Conservation (phyloP, 495 filamentous ascomycete genomes). For the Hypoxylon lienhwacheense region DNA sequence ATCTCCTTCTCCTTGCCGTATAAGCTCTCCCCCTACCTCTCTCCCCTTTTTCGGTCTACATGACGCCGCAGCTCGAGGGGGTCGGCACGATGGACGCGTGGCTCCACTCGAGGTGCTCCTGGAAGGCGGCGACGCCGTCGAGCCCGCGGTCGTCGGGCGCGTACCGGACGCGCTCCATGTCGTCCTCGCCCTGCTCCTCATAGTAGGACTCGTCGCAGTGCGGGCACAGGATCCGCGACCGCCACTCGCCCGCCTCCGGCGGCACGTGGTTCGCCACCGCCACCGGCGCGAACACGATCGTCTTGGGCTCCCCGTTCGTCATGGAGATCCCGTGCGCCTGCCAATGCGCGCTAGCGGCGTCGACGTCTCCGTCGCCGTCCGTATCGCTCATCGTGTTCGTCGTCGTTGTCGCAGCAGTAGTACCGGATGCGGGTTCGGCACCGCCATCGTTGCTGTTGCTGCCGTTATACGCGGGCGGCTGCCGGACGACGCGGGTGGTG, state of each 20-base stretch:
- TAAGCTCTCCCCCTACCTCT: not conserved
- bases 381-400: too few species aligned
- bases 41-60: conserved; percentile 35
- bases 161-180: conserved; percentile 44
- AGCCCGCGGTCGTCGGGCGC: conserved; percentile 49
- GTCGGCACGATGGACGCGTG: conserved; percentile 43
- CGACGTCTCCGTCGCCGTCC: not conserved
- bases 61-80: conserved; percentile 39
- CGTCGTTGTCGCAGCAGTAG: too few species aligned
- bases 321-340: conserved; percentile 24
- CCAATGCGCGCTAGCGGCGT: conserved; percentile 19
- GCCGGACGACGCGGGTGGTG: conserved; percentile 32
- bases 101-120: conserved; percentile 52
- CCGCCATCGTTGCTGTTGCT: not conserved
- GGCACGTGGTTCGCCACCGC: conserved; percentile 54
- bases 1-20: not conserved
- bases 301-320: conserved; percentile 42
- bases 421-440: too few species aligned
- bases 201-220: conserved; percentile 54
- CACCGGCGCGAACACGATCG: conserved; percentile 50
- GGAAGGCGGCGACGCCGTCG: conserved; percentile 43
- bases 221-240: conserved; percentile 47
- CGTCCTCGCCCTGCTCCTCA: conserved; percentile 49
- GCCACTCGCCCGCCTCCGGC: conserved; percentile 46
- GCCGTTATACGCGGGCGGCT: not conserved